Evolutionary conservation across 352 stramenopile species (phyloP).

Genomic region (Globisporangium yorkense): DNA sequence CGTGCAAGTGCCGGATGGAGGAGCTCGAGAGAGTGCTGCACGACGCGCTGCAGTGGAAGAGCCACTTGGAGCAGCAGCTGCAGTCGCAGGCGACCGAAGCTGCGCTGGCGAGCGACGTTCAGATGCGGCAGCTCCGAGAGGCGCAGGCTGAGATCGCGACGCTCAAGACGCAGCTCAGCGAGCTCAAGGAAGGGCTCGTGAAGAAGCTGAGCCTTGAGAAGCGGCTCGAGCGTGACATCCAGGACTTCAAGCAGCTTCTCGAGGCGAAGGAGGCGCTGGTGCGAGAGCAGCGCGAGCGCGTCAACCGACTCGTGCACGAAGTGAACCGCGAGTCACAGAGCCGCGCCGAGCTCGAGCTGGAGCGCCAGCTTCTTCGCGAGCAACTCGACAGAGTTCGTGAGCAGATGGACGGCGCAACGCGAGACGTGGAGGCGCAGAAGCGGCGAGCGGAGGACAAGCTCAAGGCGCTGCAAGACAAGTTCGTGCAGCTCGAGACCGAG

Average conservation of each 20-base stretch:
- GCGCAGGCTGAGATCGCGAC: conserved; percentile 24
- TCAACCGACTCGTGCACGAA: conserved; percentile 44
- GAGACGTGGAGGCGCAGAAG: conserved; percentile 34
- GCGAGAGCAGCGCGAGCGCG: conserved; percentile 49
- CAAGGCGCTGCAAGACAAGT: conserved; percentile 21
- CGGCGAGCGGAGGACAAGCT: conserved; percentile 26
- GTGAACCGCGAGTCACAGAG: conserved; percentile 40
- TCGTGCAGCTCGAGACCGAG: conserved; percentile 34
- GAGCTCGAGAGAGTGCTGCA: conserved; percentile 54
- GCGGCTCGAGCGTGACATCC: conserved; percentile 30
- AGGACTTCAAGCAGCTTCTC: conserved; percentile 29
- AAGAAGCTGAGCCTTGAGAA: conserved; percentile 28
- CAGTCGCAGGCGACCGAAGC: conserved; percentile 5
- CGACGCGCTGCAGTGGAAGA: conserved; percentile 49
- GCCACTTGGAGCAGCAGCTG: conserved; percentile 36
- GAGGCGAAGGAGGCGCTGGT: conserved; percentile 26
- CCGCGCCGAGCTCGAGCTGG: conserved; percentile 39
- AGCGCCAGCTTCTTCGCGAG: conserved; percentile 32
- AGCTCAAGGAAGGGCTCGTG: conserved; percentile 35
- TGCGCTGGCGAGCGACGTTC: not conserved
- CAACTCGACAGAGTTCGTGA: conserved; percentile 37
- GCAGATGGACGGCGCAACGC: conserved; percentile 28
- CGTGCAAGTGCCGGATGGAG: conserved; percentile 43
- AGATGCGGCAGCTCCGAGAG: conserved; percentile 8
- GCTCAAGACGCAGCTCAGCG: conserved; percentile 35